phyloP scores from a whole-genome alignment of 2,329 filamentous ascomycete species.

The Monosporascus sp. region DNA sequence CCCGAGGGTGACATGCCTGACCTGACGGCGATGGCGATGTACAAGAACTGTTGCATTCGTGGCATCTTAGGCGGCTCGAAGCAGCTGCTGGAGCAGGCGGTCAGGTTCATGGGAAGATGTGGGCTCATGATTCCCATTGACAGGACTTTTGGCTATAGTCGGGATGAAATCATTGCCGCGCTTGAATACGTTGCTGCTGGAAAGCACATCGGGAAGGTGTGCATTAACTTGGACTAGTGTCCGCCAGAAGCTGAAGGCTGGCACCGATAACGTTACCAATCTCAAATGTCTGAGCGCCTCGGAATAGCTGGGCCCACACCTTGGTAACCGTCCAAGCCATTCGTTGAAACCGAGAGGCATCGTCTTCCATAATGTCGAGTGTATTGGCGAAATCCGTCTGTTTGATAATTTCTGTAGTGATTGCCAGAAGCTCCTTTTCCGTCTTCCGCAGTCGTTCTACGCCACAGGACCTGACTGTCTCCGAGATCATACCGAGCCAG shows the following conservation, averaged over 20 bases:
- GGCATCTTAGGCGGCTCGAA: slow-evolving; percentile 31
- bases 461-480: slow-evolving; percentile 5
- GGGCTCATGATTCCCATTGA: slow-evolving; percentile 26
- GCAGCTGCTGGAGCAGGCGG: slow-evolving; percentile 29
- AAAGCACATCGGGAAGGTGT: slow-evolving; percentile 32
- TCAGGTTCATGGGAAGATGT: slow-evolving; percentile 23
- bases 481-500: slow-evolving; percentile 30
- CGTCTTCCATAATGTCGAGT: slow-evolving; percentile 11
- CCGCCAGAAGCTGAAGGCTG: slow-evolving; percentile 9
- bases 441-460: slow-evolving; percentile 6
- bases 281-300: slow-evolving; percentile 23
- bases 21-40: slow-evolving; percentile 22
- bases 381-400: slow-evolving; percentile 17
- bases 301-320: slow-evolving; percentile 27
- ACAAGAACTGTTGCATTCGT: slow-evolving; percentile 27
- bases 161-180: slow-evolving; percentile 21
- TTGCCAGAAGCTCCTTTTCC: slow-evolving; percentile 17
- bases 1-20: slow-evolving; percentile 26
- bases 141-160: slow-evolving; percentile 27
- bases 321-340: slow-evolving; percentile 17
- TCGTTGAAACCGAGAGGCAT: slow-evolving; percentile 11
- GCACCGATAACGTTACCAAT: slow-evolving; percentile 19
- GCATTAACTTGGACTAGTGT: slow-evolving; percentile 21
- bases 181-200: slow-evolving; percentile 13
- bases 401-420: slow-evolving; percentile 17